A percentile compares a stretch with the other conserved stretches of the same genome.
phyloP scores from a whole-genome alignment of 1,284 basidiomycete genomes.

The Boletus semigastroideus region DNA sequence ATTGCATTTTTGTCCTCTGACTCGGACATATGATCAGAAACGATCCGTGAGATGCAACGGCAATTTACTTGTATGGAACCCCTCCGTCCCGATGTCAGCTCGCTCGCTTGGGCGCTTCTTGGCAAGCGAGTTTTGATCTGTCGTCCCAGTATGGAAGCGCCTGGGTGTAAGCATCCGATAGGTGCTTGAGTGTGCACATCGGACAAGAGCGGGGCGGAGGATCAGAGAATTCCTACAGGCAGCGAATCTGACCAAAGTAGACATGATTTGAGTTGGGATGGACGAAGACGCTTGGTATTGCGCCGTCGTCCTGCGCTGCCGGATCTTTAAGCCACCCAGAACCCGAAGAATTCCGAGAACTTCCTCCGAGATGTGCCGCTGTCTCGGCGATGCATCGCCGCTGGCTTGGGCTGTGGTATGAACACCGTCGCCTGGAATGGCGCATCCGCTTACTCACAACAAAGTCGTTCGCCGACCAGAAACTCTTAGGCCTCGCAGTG shows the following conservation, averaged over 20 bases:
- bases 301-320: not conserved
- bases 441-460: not conserved
- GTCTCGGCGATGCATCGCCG: not conserved
- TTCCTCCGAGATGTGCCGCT: constrained; percentile 28
- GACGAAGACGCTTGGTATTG: not conserved
- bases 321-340: constrained; percentile 22
- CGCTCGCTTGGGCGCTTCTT: constrained; percentile 27
- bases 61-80: constrained; percentile 26
- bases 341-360: constrained; percentile 26
- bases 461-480: not conserved
- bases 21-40: constrained; percentile 19
- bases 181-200: not conserved
- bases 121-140: constrained; percentile 24
- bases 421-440: not conserved
- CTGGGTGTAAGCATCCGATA: constrained; percentile 3
- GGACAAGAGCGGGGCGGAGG: constrained; percentile 13
- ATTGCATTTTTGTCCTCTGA: constrained; percentile 29
- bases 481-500: not conserved
- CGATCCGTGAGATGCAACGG: not conserved
- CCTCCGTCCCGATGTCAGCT: constrained; percentile 30
- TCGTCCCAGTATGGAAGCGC: constrained; percentile 27
- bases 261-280: constrained; percentile 21
- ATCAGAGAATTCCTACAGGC: constrained; percentile 5
- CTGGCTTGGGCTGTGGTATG: constrained; percentile 1
- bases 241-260: constrained; percentile 15